Conservation (phyloP, 306 rosid species). For the Cucurbita argyrosperma region DNA sequence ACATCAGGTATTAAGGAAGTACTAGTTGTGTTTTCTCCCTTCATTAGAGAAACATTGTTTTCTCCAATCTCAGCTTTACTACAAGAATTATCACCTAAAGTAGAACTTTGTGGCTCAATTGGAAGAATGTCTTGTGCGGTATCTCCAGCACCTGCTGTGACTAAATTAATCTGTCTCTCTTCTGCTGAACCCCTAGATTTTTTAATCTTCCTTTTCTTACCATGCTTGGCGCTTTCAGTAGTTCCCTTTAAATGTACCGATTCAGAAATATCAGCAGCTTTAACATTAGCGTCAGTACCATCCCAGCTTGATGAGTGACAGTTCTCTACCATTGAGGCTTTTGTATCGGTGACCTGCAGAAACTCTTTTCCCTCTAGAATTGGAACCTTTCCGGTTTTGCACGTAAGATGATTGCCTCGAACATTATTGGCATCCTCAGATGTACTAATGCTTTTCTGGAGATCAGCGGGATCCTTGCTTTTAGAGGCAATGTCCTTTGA, state of each 20-base stretch:
- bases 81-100: constrained; percentile 15
- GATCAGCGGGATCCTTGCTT: constrained; percentile 13
- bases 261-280: constrained; percentile 17
- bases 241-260: constrained; percentile 12
- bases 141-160: constrained; percentile 11
- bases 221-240: constrained; percentile 10
- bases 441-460: constrained; percentile 3
- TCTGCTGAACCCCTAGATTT: constrained; percentile 20
- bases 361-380: constrained; percentile 24
- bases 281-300: constrained; percentile 10
- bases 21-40: constrained; percentile 14
- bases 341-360: constrained; percentile 16
- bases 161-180: constrained; percentile 4
- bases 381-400: constrained; percentile 13
- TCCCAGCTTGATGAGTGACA: constrained; percentile 13
- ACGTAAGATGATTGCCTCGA: constrained; percentile 11
- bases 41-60: constrained; percentile 20
- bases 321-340: constrained; percentile 15
- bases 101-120: constrained; percentile 17
- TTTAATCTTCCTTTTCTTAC: constrained; percentile 25
- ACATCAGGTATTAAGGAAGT: constrained; percentile 1
- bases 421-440: constrained; percentile 10
- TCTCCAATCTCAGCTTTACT: constrained; percentile 18
- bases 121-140: constrained; percentile 13
- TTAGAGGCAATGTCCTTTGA: constrained; percentile 9